Base-by-base conservation (phyloP, 73 alveolate genomes). In the Paramecium sexaurelia region DNA sequence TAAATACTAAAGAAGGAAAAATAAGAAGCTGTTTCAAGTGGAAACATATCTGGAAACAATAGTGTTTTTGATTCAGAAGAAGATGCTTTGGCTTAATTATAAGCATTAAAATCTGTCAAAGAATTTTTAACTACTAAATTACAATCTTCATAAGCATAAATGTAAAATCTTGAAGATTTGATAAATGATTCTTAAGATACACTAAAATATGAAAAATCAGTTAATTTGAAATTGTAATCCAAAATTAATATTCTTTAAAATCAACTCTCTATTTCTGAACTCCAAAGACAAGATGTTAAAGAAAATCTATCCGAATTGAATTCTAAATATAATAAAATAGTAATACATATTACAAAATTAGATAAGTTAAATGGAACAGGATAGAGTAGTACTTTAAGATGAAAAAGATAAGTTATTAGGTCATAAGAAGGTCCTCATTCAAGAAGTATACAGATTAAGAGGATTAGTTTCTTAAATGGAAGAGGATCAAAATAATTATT, bases 231-330 rank as follows among this genome's bases (percentile, higher is more conserved):
- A 78, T 45, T 78, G 32, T 8, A 78, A 78, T 78, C 90, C 6
- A 78, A 78, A 41, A 78, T 78, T 13, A 78, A 78, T 24, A 41
- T 78, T 5, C 27, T 78, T 1, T 11, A 78, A 78, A 78, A 43
- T 10, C 55, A 75, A 75, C 71, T 78, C 24, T 78, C 68, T 3
- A 41, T 45, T 40, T 78, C 90, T 41, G 90, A 78, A 78, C 26
- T 78, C 15, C 41, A 78, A 40, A 78, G 90, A 78, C 55, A 78
- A 61, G 90, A 41, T 43, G 90, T 78, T 8, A 78, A 78, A 33
- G 75, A 78, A 45, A 78, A 78, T 43, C 24, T 78, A 17, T 20
- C 89, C 9, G 73, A 75, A 37, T 40, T 75, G 26, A 75, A 75
- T 40, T 29, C 89, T 39, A 39, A 75, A 75, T 75, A 39, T 26